Evolutionary conservation across 208 protist species (phyloP), one percentile per base, ranked within the genome.

Genomic region (Lotmaria passim): DNA sequence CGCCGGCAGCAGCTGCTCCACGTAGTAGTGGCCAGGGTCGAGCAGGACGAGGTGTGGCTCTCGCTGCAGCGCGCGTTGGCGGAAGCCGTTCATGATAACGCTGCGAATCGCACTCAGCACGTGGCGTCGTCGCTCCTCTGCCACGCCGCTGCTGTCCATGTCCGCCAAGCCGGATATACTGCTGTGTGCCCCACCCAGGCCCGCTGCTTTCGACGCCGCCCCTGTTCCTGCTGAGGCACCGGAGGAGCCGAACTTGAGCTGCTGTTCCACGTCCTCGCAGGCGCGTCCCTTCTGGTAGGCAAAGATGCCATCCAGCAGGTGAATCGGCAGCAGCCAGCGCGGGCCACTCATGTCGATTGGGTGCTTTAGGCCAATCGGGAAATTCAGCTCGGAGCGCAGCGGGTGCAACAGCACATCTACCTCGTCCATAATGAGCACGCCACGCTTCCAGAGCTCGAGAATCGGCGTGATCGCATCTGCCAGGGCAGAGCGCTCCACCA

Each of bases 401-500:
- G 97, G 97, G 71, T 98, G 95, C 47, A 98, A 82, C 33, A 98
- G 83, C 36, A 98, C 85, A 75, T 98, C 97, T 11, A 98, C 94
- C 62, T 97, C 94, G 75, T 98, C 95, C 90, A 98, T 96, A 33
- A 98, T 94, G 15, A 97, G 78, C 38, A 96, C 91, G 12, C 95
- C 93, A 34, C 80, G 73, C 43, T 85, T 70, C 89, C 92, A 97
- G 50, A 97, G 73, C 33, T 95, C 68, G 19, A 98, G 61, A 48
- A 98, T 95, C 28, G 88, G 78, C 44, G 78, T 78, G 47, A 95
- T 85, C 38, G 76, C 75, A 48, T 95, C 89, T 10, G 86, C 89
- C 71, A 95, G 73, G 39, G 56, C 51, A n/a, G 82, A 79, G 21
- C 87, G 78, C 61, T 67, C 78, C 21, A 78, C 38, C 67, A 79